Evolutionary conservation across 73 alveolate genomes (phyloP), one percentile per base, ranked within the genome.

Genomic region (Paramecium sonneborni): DNA sequence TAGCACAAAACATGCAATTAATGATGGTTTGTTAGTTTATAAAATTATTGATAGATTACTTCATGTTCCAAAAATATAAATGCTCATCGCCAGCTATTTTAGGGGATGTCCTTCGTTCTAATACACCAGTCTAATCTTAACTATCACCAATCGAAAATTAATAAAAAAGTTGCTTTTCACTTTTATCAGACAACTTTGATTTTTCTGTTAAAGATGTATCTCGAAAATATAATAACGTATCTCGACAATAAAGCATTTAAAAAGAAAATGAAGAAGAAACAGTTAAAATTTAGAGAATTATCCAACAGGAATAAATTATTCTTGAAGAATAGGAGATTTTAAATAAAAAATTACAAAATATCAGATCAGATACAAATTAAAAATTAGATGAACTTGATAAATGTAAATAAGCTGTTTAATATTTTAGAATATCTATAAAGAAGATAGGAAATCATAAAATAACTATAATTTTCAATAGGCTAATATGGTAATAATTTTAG

Each of bases 171-270:
- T 35, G 57, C 38, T 21, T 35, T 14, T 74, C 87, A 74, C 37
- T 35, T 14, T 21, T 32, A 21, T 74, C 87, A 74, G 87, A 74
- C 37, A 32, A 74, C 46, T 74, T 74, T 35, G 87, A 74, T 74
- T 34, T 74, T 74, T 74, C 87, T 32, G 87, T 74, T 74, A 74
- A 74, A 52, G 68, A 52, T 52, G 34, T 52, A 74, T 67, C 84
- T 67, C 84, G 44, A 26, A 30, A 32, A 30, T 32, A 32, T 35
- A 74, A 35, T 74, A 35, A 74, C 37, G 35, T 23, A 74, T 38
- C 67, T 32, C 87, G 87, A 74, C 34, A 67, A 32, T 67, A 14
- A 30, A 67, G 84, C 44, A 67, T 32, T 6, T 67, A 67, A 30
- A 67, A 30, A 43, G 87, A 74, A 32, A 35, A 74, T 12, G 87